These are phyloP conservation scores for Capsicum baccatum DNA, from an alignment of 257 asterid genomes.

Conservation along the genomic window DNA sequence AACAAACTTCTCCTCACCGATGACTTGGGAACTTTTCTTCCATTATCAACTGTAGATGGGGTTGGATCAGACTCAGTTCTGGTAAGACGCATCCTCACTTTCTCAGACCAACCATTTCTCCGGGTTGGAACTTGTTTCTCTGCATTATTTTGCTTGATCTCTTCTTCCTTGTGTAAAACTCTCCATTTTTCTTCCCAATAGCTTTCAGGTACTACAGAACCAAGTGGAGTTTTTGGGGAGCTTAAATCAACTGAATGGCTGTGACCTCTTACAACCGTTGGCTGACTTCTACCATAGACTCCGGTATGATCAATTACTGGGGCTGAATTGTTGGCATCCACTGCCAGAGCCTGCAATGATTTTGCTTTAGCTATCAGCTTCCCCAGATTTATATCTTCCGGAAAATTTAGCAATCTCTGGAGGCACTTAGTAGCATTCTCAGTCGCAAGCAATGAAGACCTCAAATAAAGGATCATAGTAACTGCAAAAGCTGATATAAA, in stretches of 20 bases:
- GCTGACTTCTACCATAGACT: conserved; percentile 48
- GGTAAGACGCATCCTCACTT: conserved; percentile 56
- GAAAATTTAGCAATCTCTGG: conserved; percentile 78
- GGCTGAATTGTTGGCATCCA: conserved; percentile 60
- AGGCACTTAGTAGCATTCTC: conserved; percentile 87
- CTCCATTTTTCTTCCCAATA: conserved; percentile 98
- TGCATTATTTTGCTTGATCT: conserved; percentile 41
- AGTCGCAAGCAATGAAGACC: conserved; percentile 85
- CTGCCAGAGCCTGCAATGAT: conserved; percentile 70
- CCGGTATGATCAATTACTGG: conserved; percentile 49
- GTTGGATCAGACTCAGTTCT: conserved; percentile 73
- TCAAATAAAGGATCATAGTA: conserved; percentile 79
- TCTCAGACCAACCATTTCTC: conserved; percentile 72
- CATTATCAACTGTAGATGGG: conserved; percentile 48
- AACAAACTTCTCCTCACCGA: conserved; percentile 74
- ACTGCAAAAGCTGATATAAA: conserved; percentile 90
- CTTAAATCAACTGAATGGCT: conserved; percentile 64
- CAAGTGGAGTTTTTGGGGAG: conserved; percentile 59
- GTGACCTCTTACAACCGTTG: conserved; percentile 57
- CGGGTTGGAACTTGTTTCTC: conserved; percentile 44
- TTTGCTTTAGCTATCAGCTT: conserved; percentile 71
- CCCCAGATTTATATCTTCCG: conserved; percentile 58
- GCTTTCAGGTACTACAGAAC: conserved; percentile 56
- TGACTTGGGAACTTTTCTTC: conserved; percentile 45
- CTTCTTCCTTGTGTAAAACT: conserved; percentile 74